phyloP scores from a whole-genome alignment of 176 grass and related monocot genomes.

The Otatea glauca region DNA sequence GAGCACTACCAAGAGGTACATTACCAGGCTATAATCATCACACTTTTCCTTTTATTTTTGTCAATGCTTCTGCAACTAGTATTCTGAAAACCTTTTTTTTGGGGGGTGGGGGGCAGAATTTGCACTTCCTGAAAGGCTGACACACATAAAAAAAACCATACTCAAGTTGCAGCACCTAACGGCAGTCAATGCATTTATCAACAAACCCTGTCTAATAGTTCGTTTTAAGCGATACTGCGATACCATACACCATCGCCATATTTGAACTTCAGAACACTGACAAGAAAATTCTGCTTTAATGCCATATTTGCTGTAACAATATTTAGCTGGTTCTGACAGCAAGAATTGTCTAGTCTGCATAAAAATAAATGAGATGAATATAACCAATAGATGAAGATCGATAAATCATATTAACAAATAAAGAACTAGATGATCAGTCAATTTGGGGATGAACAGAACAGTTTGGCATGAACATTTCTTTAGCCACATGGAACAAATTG shows the following conservation, averaged over 20 bases:
- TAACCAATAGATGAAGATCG: not conserved
- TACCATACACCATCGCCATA: not conserved
- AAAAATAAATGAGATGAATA: not conserved
- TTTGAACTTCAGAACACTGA: not conserved
- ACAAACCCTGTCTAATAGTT: conserved; percentile 4
- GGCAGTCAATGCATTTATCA: not conserved
- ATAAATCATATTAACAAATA: conserved; percentile 1
- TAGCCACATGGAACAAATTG: not conserved
- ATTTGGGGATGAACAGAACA: not conserved
- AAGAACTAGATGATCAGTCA: not conserved
- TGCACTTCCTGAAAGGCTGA: not conserved
- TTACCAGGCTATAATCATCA: not conserved
- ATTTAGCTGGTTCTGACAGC: conserved; percentile 8
- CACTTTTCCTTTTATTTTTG: not conserved
- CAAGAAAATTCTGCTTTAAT: not conserved
- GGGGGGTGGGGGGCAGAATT: not conserved
- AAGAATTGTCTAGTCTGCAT: not conserved
- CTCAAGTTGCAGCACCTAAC: not conserved
- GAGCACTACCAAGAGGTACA: not conserved
- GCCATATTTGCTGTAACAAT: not conserved
- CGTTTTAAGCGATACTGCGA: not conserved
- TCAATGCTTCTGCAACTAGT: not conserved
- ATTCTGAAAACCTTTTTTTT: not conserved
- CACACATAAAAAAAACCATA: not conserved
- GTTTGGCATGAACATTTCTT: conserved; percentile 7